Percentiles rank a stretch among this genome's conserved stretches.
phyloP scores from a whole-genome alignment of 2,329 filamentous ascomycete genomes.

The Calonectria hongkongensis region DNA sequence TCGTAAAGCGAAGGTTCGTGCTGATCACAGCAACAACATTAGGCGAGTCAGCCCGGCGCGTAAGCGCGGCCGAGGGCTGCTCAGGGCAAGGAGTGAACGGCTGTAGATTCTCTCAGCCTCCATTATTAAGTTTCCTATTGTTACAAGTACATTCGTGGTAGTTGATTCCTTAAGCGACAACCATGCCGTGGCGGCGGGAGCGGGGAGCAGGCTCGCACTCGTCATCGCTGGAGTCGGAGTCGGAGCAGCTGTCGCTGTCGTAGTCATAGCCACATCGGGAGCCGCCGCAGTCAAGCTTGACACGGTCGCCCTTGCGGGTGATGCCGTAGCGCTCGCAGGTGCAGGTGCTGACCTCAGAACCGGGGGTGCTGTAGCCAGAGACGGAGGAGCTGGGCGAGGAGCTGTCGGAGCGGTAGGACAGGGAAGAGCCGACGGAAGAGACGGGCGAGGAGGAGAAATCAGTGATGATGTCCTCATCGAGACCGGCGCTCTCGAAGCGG shows the following conservation, averaged over 20 bases:
- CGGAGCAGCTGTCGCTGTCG: conserved; percentile 81
- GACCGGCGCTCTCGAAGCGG: conserved; percentile 79
- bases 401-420: conserved; percentile 84
- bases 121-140: conserved; percentile 47
- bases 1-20: conserved; percentile 54
- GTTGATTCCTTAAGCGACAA: conserved; percentile 66
- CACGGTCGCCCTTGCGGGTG: conserved; percentile 91
- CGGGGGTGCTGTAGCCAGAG: conserved; percentile 86
- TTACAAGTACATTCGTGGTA: conserved; percentile 52
- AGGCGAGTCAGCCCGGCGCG: conserved; percentile 56
- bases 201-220: conserved; percentile 67
- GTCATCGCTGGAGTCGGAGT: conserved; percentile 79
- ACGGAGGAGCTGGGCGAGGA: conserved; percentile 83
- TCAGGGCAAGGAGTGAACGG: conserved; percentile 60
- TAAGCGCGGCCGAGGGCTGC: conserved; percentile 51
- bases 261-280: conserved; percentile 89
- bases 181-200: conserved; percentile 79
- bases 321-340: conserved; percentile 98
- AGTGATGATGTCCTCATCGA: conserved; percentile 74
- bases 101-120: conserved; percentile 56
- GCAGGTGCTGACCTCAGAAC: conserved; percentile 86
- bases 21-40: conserved; percentile 55
- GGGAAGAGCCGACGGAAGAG: conserved; percentile 81
- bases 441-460: conserved; percentile 76
- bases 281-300: conserved; percentile 97